phyloP scores from a whole-genome alignment of 2,329 filamentous ascomycete genomes.

The Tolypocladium inflatum region DNA sequence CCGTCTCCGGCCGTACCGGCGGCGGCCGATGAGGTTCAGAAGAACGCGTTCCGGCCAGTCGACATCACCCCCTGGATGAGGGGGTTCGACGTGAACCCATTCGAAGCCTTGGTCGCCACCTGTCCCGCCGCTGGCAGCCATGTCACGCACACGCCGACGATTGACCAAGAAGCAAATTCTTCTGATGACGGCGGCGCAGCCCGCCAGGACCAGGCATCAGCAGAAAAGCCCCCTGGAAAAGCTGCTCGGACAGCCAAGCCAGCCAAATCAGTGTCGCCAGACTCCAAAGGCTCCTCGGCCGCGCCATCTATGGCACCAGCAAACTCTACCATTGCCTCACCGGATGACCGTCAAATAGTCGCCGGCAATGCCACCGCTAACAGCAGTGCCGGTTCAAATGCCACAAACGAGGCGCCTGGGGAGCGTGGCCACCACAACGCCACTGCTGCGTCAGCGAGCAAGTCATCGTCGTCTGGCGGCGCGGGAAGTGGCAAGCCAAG shows the following conservation, averaged over 20 bases:
- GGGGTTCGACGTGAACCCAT: background rate
- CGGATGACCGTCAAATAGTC: background rate
- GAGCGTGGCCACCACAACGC: slow-evolving; percentile 3
- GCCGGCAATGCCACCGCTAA: background rate
- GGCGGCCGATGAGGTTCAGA: background rate
- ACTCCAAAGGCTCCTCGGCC: background rate
- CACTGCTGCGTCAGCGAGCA: slow-evolving; percentile 1
- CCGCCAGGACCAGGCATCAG: background rate
- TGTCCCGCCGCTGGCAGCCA: background rate
- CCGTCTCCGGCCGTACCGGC: background rate
- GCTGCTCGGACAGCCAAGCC: background rate
- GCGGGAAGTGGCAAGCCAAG: slow-evolving; percentile 15
- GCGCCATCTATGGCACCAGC: background rate
- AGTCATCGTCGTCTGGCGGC: slow-evolving; percentile 3
- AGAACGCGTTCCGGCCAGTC: background rate
- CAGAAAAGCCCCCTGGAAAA: background rate
- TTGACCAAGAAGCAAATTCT: background rate
- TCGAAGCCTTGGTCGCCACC: background rate
- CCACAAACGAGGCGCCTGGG: background rate
- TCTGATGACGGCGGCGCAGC: background rate
- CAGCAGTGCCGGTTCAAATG: background rate
- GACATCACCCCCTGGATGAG: background rate
- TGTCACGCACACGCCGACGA: background rate
- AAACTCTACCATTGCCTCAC: background rate
- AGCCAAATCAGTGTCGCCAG: background rate